Evolutionary conservation across 768 basidiomycete species (phyloP).

Genomic region (Cystofilobasidium macerans): DNA sequence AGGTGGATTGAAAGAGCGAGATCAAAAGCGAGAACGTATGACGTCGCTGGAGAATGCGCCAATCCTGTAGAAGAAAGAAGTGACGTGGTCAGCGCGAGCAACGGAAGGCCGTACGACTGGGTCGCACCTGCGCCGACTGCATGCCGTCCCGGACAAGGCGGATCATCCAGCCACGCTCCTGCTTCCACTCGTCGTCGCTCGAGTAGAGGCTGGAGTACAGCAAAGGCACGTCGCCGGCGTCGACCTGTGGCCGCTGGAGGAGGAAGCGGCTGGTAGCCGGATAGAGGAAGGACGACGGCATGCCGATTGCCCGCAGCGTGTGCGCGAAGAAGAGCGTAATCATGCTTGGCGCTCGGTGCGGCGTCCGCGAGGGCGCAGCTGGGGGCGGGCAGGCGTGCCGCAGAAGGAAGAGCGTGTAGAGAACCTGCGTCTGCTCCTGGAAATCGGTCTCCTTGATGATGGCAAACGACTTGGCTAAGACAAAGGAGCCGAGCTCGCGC

Average conservation of each 20-base stretch:
- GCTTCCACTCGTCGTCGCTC: constrained; percentile 64
- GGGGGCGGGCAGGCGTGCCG: constrained; percentile 48
- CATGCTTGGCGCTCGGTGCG: constrained; percentile 59
- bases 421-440: constrained; percentile 63
- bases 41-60: constrained; percentile 64
- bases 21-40: constrained; percentile 83
- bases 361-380: constrained; percentile 33
- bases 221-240: constrained; percentile 76
- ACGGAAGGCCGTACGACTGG: neutral
- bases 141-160: constrained; percentile 71
- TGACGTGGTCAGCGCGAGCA: too few species aligned
- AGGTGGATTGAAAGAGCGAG: constrained; percentile 62
- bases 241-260: constrained; percentile 73
- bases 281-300: constrained; percentile 79
- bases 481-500: constrained; percentile 52
- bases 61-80: constrained; percentile 48
- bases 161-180: constrained; percentile 81
- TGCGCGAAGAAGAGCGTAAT: constrained; percentile 73
- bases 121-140: constrained; percentile 43
- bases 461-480: constrained; percentile 53
- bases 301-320: constrained; percentile 67
- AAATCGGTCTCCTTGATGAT: constrained; percentile 55
- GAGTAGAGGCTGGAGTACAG: constrained; percentile 80
- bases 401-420: constrained; percentile 58
- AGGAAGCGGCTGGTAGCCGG: constrained; percentile 77